phyloP scores from a whole-genome alignment of 2,329 filamentous ascomycete species.

The Pseudogymnoascus sp. region DNA sequence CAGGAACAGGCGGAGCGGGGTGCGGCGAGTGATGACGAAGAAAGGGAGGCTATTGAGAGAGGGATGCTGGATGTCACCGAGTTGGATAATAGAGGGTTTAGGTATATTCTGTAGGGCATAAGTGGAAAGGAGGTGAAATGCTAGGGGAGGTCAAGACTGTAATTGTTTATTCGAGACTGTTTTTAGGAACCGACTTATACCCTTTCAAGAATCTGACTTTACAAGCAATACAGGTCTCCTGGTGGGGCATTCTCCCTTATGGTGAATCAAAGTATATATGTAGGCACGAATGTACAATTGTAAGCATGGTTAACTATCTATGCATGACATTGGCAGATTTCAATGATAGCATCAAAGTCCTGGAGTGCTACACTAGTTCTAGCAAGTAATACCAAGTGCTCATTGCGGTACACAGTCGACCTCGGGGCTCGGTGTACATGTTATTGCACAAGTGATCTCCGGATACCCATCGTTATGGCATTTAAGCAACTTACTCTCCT shows the following conservation, averaged over 20 bases:
- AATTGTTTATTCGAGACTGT: neutral
- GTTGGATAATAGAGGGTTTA: constrained; percentile 48
- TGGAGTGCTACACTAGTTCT: too few relatives aligned
- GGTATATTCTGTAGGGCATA: constrained; percentile 40
- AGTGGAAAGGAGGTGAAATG: neutral
- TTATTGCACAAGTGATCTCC: constrained; percentile 17
- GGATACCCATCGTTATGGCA: constrained; percentile 16
- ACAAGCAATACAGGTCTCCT: too few relatives aligned
- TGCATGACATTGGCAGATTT: too few relatives aligned
- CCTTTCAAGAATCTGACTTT: neutral
- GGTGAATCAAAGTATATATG: too few relatives aligned
- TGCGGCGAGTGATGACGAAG: constrained; percentile 34
- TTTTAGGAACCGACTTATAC: neutral
- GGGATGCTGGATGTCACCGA: constrained; percentile 52
- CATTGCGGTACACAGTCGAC: too few relatives aligned
- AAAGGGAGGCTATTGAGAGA: constrained; percentile 44
- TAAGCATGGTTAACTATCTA: too few relatives aligned
- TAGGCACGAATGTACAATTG: too few relatives aligned
- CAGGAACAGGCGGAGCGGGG: constrained; percentile 31
- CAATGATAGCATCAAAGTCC: too few relatives aligned
- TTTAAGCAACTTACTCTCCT: constrained; percentile 12
- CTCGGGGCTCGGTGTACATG: neutral
- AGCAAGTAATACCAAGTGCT: too few relatives aligned
- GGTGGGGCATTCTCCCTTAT: too few relatives aligned
- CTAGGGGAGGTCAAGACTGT: neutral